These are phyloP conservation scores for Alternaria sp. DNA, from an alignment of 2,329 filamentous ascomycete species.

Conservation along the genomic window DNA sequence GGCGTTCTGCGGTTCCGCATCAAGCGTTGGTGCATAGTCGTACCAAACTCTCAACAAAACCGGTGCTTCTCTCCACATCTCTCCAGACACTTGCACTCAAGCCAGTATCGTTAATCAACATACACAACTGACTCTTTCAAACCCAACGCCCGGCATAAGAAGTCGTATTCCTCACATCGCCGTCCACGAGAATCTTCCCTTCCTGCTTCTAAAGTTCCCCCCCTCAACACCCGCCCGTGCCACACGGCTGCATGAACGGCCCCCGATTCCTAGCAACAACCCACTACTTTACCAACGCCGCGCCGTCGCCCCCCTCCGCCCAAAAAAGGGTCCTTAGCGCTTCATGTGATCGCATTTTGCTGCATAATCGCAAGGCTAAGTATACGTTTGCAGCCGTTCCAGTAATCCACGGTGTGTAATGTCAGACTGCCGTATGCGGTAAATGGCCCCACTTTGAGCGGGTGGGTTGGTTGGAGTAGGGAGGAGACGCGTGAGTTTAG, in stretches of 20 bases:
- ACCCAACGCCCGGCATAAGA: neutral
- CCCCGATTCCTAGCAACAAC: conserved; percentile 4
- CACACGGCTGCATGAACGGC: conserved; percentile 9
- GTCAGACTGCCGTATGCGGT: conserved; percentile 28
- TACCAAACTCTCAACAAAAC: neutral
- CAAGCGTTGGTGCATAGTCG: neutral
- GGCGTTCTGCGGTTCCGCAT: neutral
- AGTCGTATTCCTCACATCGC: neutral
- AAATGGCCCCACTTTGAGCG: conserved; percentile 16
- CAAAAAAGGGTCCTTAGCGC: neutral
- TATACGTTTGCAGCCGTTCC: conserved; percentile 43
- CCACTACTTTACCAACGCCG: neutral
- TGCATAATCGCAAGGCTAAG: conserved; percentile 24
- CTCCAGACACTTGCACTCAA: neutral
- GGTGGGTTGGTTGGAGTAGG: neutral
- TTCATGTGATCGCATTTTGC: conserved; percentile 23
- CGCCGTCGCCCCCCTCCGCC: neutral
- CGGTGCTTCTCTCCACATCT: neutral
- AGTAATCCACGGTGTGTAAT: conserved; percentile 33
- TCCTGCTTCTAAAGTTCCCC: neutral
- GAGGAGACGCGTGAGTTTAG: neutral
- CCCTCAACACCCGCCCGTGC: conserved; percentile 1
- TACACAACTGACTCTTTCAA: neutral
- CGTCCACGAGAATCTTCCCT: neutral
- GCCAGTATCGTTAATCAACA: neutral